Evolutionary conservation across 2,329 filamentous ascomycete species (phyloP), one percentile per base, ranked within the genome.

Genomic region (Penicillium concentricum): DNA sequence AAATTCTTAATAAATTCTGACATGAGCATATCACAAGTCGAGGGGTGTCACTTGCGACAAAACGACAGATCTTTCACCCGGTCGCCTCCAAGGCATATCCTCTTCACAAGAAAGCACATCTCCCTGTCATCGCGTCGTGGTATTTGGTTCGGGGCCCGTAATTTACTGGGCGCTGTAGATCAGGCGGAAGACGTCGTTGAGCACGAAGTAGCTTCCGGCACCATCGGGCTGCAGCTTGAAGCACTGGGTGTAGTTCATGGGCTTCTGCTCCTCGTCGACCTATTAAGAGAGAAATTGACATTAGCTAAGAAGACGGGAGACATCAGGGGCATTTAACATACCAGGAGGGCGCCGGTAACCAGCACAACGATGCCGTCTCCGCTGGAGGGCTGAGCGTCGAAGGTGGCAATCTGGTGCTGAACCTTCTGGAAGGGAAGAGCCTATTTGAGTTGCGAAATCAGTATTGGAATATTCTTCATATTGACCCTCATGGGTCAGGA

Each of bases 121-220:
- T 38, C 30, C 53, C 49, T 46, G 38, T 64, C 60, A 54, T 67
- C 42, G 60, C 61, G 24, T 66, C 61, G 56, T 66, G 56, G 55
- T 48, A 53, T 48, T 62, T 39, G 47, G 56, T 38, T 55, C 41
- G 26, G 34, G 28, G 26, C 41, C 24, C 16, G 18, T 30, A 38
- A 43, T 59, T 62, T 60, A 66, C 30, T 51, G 39, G 51, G 57
- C 57, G 26, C 68, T 62, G 77, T 90, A 93, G 67, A 96, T 84
- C 61, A 97, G 85, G 79, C 90, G 90, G 87, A 97, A 97, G 74
- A 97, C 79, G 76, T 97, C 93, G 82, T 97, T 97, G 81, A 87
- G 88, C 73, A 97, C 89, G 75, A 85, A 97, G 81, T 89, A 96
- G 78, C 82, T 86, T 67, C 86, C 88, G 49, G 69, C 65, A 28